Percentiles rank a stretch among this genome's conserved stretches.
Conservation (phyloP, 2,329 filamentous ascomycete genomes). For the Fusarium succisae region DNA sequence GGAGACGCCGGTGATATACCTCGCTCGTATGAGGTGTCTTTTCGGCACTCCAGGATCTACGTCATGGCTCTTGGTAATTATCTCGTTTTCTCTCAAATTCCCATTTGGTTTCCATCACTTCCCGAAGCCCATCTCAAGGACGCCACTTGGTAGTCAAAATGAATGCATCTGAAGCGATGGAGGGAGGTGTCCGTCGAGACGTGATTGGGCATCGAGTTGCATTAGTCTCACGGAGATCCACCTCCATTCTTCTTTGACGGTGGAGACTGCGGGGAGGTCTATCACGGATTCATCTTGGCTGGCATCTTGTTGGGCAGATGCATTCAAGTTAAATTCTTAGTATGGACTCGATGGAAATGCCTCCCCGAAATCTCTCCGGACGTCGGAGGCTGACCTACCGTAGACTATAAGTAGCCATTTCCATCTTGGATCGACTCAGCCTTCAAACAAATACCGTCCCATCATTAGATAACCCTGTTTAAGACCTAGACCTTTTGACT, state of each 20-base stretch:
- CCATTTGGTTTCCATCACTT: too few relatives aligned
- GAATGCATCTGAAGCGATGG: neutral
- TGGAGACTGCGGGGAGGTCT: neutral
- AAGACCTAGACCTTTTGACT: neutral
- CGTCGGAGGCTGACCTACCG: neutral
- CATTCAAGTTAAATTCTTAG: neutral
- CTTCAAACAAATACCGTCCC: neutral
- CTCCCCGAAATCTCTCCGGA: neutral
- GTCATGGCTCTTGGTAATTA: neutral
- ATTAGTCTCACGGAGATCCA: neutral
- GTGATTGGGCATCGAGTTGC: neutral
- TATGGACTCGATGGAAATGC: neutral
- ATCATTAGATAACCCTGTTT: neutral
- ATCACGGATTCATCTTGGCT: neutral
- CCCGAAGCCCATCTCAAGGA: neutral
- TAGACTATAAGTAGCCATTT: neutral
- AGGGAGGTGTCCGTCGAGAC: neutral
- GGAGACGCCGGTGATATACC: accelerated
- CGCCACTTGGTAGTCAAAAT: neutral
- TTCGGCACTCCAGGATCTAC: too few relatives aligned
- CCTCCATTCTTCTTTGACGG: neutral
- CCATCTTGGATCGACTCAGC: neutral
- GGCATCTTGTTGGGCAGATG: neutral
- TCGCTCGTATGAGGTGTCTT: neutral
- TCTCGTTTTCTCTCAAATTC: neutral